These are phyloP conservation scores for Fusarium keratoplasticum DNA, from an alignment of 2,329 filamentous ascomycete species.

Conservation along the genomic window DNA sequence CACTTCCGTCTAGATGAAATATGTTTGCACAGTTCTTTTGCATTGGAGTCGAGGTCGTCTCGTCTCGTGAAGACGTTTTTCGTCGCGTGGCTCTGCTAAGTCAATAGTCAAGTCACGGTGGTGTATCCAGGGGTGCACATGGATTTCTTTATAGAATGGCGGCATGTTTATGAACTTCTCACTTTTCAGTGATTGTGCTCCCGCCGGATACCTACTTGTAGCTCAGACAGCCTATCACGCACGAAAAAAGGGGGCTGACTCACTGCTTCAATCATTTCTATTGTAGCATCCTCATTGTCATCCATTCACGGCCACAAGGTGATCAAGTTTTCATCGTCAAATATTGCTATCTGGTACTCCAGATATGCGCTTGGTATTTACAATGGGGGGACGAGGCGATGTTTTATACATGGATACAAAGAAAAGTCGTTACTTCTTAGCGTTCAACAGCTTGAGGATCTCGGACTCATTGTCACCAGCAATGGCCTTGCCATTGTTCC, in stretches of 20 bases:
- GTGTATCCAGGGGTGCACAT: neutral
- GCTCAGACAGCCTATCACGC: neutral
- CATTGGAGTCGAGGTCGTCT: neutral
- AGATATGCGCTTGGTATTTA: conserved; percentile 20
- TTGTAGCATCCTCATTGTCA: neutral
- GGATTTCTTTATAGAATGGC: neutral
- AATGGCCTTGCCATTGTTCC: conserved; percentile 88
- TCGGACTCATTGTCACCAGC: conserved; percentile 86
- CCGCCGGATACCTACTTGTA: neutral
- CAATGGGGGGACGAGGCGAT: conserved; percentile 27
- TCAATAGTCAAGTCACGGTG: neutral
- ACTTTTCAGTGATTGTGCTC: neutral
- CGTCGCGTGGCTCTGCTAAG: neutral
- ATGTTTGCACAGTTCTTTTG: conserved; percentile 6
- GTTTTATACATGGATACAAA: conserved; percentile 29
- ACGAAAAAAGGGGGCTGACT: neutral
- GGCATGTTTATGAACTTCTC: neutral
- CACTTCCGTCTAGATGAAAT: conserved; percentile 3
- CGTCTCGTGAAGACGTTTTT: neutral
- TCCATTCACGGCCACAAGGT: conserved; percentile 2
- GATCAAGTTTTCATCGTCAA: conserved; percentile 14
- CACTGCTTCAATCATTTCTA: neutral
- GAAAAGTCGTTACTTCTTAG: conserved; percentile 54
- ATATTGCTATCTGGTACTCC: neutral
- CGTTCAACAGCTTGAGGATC: conserved; percentile 83